A percentile compares a stretch with the other conserved stretches of the same genome.
Conservation (phyloP, 371 early-diverging fungal genomes). For the Apophysomyces ossiformis region DNA sequence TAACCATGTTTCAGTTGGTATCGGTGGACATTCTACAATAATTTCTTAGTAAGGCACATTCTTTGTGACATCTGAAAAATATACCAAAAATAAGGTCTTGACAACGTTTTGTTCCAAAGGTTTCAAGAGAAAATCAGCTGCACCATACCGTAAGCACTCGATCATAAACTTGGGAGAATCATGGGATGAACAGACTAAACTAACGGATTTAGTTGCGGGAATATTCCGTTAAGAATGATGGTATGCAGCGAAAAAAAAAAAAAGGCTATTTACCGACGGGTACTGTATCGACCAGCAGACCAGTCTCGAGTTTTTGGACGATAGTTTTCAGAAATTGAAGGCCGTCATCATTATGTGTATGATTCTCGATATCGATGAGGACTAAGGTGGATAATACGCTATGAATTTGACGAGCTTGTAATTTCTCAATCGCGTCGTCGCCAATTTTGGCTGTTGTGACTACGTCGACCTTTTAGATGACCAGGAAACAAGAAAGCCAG, state of each 20-base stretch:
- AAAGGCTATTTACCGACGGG: conserved; percentile 15
- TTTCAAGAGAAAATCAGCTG: conserved; percentile 50
- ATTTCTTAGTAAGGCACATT: neutral
- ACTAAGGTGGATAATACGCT: conserved; percentile 12
- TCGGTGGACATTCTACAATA: neutral
- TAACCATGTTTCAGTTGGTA: neutral
- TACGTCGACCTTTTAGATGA: conserved; percentile 8
- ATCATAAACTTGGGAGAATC: conserved; percentile 38
- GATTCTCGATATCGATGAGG: conserved; percentile 16
- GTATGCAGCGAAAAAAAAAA: neutral
- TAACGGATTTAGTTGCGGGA: neutral
- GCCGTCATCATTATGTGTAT: neutral
- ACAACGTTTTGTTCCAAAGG: conserved; percentile 51
- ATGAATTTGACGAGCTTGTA: conserved; percentile 13
- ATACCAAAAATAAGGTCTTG: conserved; percentile 55
- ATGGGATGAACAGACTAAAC: conserved; percentile 29
- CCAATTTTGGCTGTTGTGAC: conserved; percentile 16
- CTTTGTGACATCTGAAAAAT: conserved; percentile 8
- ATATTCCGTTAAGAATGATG: neutral
- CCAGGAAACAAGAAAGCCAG: neutral
- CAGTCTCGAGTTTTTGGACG: conserved; percentile 6
- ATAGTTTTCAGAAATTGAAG: neutral
- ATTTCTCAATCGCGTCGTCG: conserved; percentile 15
- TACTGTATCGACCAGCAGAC: conserved; percentile 10
- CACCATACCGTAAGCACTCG: conserved; percentile 46